A percentile compares a stretch with the other conserved stretches of the same genome.
These are phyloP conservation scores for Aspergillus quadricinctus DNA, from an alignment of 2,329 filamentous ascomycete genomes.

Conservation along the genomic window DNA sequence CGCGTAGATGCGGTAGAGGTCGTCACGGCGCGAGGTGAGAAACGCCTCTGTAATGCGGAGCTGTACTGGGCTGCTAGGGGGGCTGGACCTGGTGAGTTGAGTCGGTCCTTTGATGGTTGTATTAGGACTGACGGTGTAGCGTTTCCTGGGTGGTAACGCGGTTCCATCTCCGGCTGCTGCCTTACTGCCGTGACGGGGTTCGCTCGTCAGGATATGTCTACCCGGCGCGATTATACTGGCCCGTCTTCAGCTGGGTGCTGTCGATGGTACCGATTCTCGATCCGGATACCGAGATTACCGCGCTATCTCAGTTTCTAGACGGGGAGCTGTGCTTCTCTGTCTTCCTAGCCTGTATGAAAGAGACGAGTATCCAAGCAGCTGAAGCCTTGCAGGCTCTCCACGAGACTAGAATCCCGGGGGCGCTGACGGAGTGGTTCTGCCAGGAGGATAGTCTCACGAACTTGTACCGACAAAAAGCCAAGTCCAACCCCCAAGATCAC, in stretches of 20 bases:
- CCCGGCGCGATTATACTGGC: slow-evolving; percentile 42
- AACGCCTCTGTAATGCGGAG: slow-evolving; percentile 18
- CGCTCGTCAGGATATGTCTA: slow-evolving; percentile 45
- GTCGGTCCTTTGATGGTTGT: neutral
- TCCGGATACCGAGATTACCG: slow-evolving; percentile 23
- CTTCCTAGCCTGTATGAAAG: slow-evolving; percentile 16
- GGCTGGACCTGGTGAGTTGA: slow-evolving; percentile 40
- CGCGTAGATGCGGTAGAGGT: slow-evolving; percentile 44
- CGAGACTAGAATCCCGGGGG: slow-evolving; percentile 36
- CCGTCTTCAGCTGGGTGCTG: slow-evolving; percentile 47
- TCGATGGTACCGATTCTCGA: slow-evolving; percentile 10
- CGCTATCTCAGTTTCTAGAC: slow-evolving; percentile 29
- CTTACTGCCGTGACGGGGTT: slow-evolving; percentile 20
- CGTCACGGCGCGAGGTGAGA: slow-evolving; percentile 43
- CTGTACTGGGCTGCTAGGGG: slow-evolving; percentile 50
- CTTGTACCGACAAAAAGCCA: slow-evolving; percentile 41
- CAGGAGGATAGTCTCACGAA: slow-evolving; percentile 20
- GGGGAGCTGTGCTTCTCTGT: slow-evolving; percentile 15
- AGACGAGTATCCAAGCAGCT: slow-evolving; percentile 8
- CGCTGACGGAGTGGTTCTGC: slow-evolving; percentile 37
- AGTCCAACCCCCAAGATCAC: slow-evolving; percentile 47
- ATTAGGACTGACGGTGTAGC: slow-evolving; percentile 3
- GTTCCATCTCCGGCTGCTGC: slow-evolving; percentile 44
- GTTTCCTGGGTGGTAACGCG: slow-evolving; percentile 52
- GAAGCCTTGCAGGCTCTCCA: slow-evolving; percentile 12